Evolutionary conservation across 2,329 filamentous ascomycete species (phyloP).

Genomic region (Alternaria novae-zelandiae): DNA sequence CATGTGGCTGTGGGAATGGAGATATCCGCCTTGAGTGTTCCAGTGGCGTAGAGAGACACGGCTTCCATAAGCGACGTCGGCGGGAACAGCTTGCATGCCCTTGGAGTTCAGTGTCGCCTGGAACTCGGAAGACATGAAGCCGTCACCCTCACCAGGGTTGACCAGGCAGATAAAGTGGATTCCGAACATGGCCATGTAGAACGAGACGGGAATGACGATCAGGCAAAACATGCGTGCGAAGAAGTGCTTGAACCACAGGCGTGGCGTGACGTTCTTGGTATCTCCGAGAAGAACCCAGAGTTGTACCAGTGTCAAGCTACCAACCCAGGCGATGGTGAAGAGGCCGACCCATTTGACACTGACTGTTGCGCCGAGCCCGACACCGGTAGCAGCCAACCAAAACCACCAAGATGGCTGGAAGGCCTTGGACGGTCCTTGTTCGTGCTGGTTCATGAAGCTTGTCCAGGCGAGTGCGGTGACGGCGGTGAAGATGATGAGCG

Average conservation of each 20-base stretch:
- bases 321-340: conserved; percentile 99
- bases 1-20: conserved; percentile 97
- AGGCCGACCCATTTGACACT: conserved; percentile 99
- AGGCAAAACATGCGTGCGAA: conserved; percentile 89
- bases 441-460: conserved; percentile 96
- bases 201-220: conserved; percentile 83
- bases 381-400: conserved; percentile 86
- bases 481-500: conserved; percentile 90
- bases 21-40: conserved; percentile 96
- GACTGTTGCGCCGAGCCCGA: conserved; percentile 85
- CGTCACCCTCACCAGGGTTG: conserved; percentile 96
- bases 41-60: conserved; percentile 86
- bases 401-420: conserved; percentile 97
- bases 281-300: conserved; percentile 96
- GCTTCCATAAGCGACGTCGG: conserved; percentile 89
- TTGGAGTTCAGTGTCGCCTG: conserved; percentile 97
- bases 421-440: conserved; percentile 85
- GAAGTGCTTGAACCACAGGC: conserved; percentile 91
- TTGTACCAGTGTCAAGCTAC: conserved; percentile 85
- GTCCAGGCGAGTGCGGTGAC: conserved; percentile 89
- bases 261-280: conserved; percentile 80
- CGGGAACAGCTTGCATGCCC: conserved; percentile 92
- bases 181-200: conserved; percentile 97
- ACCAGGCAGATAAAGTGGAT: conserved; percentile 93
- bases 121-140: conserved; percentile 99